Evolutionary conservation across 805 yeast genomes (phyloP), one percentile per base, ranked within the genome.

Genomic region (Komagataella pastoris): DNA sequence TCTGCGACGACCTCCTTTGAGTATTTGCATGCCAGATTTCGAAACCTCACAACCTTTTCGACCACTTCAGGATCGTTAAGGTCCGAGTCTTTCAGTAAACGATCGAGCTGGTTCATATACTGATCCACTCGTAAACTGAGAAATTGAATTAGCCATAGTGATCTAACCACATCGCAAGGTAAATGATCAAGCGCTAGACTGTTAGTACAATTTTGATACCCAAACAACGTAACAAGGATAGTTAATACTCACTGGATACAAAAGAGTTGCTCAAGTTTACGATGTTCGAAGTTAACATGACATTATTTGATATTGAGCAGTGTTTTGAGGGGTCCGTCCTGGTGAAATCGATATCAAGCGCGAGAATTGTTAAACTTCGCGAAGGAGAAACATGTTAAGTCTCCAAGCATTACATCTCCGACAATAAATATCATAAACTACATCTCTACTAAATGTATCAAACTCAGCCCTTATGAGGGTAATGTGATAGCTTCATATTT

Each of bases 101-200:
- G 24, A 14, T 44, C 44, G 3, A 60, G 47, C 40, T 54, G 51
- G 3, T 40, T 7, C 50, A 57, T 55, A 4, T 58, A 24, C 12
- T 54, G 53, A 5, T 59, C 61, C 23, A 56, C 59, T 46, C 58
- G 55, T 24, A 68, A 49, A 24, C 61, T 57, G 46, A 68, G 54
- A 17, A 62, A 60, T 52, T 68, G 72, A 4, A 65, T 60, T 7
- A 68, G 44, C 72, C 72, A 68, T 48, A 68, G 51, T 3, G 67
- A 65, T 46, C 70, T 54, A 18, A 65, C 67, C 7, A 68, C 54
- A 50, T 68, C 72, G 53, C 72, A 68, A 1, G 72, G 72, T 14
- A 68, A 51, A 52, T 68, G 72, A 52, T 68, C 72, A 50, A 68
- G 50, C 2, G 58, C 58, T 55, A 46, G 2, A 17, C 12, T 5